Evolutionary conservation across 2,329 filamentous ascomycete genomes (phyloP), one percentile per base, ranked within the genome.

Genomic region (Diaporthe sp.): DNA sequence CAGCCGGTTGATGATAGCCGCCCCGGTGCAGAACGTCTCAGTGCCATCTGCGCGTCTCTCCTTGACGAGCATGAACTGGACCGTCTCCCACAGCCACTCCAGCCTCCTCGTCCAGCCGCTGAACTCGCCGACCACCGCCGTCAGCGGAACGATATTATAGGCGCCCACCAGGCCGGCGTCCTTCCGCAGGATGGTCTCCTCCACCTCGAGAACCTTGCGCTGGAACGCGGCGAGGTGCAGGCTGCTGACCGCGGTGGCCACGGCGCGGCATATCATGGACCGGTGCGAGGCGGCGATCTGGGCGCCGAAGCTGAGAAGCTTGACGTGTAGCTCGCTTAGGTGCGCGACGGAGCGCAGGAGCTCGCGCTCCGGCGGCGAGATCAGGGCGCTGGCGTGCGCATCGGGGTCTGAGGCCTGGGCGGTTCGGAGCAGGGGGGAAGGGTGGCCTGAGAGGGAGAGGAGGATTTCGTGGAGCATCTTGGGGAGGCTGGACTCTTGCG

Each of bases 401-500:
- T 77, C 82, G 81, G 87, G 83, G 80, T 85, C 80, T 76, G 87
- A 82, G 80, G 85, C 84, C 81, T 85, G 79, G 77, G 86, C 82
- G 79, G 85, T 82, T 82, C 90, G 89, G 86, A 98, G 94, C 82
- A 98, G 91, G 78, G 95, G 93, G 77, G 96, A 98, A 77, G 94
- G 93, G 85, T 98, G 95, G 78, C 97, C 96, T 80, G 96, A 97
- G 84, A 98, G 92, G 83, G 96, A 96, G 84, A 99, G 93, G 84
- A 98, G 92, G 86, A 99, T 95, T 89, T 99, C 97, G 90, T 98
- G 97, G 84, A 99, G 94, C 97, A 99, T 99, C 78, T 78, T 79
- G 78, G 71, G 52, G 71, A 52, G 28, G 73, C 28, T 64, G 69
- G 64, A 28, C 30, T 42, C 60, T 25, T 35, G 57, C n/a, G 69